These are phyloP conservation scores for Filosporella fistucella DNA, from an alignment of 495 filamentous ascomycete genomes.

Conservation along the genomic window DNA sequence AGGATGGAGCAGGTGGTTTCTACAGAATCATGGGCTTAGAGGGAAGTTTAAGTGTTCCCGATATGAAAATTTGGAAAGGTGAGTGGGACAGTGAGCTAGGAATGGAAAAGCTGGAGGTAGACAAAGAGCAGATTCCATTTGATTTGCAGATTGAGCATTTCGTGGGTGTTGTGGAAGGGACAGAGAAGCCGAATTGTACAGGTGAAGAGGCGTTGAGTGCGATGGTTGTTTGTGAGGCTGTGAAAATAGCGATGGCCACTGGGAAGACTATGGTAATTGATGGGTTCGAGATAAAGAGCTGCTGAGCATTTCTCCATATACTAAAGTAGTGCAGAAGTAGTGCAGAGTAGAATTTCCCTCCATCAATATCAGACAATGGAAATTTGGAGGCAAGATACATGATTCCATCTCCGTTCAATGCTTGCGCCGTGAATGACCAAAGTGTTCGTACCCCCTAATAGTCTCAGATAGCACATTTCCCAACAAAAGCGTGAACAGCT, in stretches of 20 bases:
- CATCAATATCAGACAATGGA: too few species aligned
- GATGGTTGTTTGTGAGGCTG: constrained; percentile 39
- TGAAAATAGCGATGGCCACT: constrained; percentile 33
- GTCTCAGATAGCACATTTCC: too few species aligned
- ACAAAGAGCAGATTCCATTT: constrained; percentile 38
- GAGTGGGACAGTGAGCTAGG: constrained; percentile 30
- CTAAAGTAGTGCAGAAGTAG: too few species aligned
- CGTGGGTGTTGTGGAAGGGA: constrained; percentile 43
- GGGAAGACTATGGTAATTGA: constrained; percentile 22
- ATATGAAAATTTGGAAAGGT: constrained; percentile 47
- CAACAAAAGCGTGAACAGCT: too few species aligned
- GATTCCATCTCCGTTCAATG: too few species aligned
- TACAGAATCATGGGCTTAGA: constrained; percentile 54
- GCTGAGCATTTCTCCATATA: too few species aligned
- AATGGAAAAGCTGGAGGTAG: constrained; percentile 30
- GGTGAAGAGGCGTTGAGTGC: constrained; percentile 41
- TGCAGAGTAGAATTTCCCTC: too few species aligned
- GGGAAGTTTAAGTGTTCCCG: constrained; percentile 50
- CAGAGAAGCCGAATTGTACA: constrained; percentile 38
- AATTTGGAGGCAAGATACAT: too few species aligned
- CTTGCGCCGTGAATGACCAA: too few species aligned
- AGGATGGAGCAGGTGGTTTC: constrained; percentile 33
- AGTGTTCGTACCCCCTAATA: too few species aligned
- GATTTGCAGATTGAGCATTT: constrained; percentile 53
- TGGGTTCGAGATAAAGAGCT: constrained; percentile 19